phyloP scores from a whole-genome alignment of 2,329 filamentous ascomycete species.

The Basipetospora chlamydospora region DNA sequence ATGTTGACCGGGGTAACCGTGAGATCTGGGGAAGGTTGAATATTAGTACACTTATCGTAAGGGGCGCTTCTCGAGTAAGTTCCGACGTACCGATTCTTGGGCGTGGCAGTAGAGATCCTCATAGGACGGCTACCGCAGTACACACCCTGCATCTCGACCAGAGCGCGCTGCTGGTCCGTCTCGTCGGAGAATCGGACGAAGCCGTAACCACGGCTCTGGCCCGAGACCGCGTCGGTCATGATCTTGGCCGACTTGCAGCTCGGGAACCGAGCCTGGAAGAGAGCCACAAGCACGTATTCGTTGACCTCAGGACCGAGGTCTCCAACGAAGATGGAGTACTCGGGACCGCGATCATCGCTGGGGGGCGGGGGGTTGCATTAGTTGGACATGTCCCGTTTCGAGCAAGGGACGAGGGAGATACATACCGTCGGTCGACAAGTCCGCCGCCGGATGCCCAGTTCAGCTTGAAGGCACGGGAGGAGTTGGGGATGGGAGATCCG shows the following conservation, averaged over 20 bases:
- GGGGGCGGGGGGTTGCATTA: no score
- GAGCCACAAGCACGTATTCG: slow-evolving; percentile 90
- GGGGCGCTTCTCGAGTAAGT: not conserved
- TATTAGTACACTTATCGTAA: no score
- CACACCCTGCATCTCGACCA: slow-evolving; percentile 97
- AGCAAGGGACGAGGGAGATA: no score
- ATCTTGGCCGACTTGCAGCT: slow-evolving; percentile 99
- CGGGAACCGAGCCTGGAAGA: slow-evolving; percentile 91
- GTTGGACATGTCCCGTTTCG: no score
- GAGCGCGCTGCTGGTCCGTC: slow-evolving; percentile 85
- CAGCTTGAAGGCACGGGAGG: slow-evolving; percentile 88
- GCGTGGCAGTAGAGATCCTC: slow-evolving; percentile 94
- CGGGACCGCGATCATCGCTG: slow-evolving; percentile 83
- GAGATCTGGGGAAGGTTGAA: slow-evolving; percentile 11
- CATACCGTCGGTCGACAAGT: slow-evolving; percentile 79
- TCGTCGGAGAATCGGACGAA: slow-evolving; percentile 97
- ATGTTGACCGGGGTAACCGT: slow-evolving; percentile 26
- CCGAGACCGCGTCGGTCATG: slow-evolving; percentile 97
- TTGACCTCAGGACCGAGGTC: slow-evolving; percentile 97
- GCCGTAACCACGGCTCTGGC: slow-evolving; percentile 93
- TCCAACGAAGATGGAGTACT: slow-evolving; percentile 95
- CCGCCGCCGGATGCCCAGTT: slow-evolving; percentile 98
- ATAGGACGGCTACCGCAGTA: slow-evolving; percentile 98
- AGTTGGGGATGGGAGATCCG: slow-evolving; percentile 83
- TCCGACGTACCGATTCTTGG: slow-evolving; percentile 61